Evolutionary conservation across 2,329 filamentous ascomycete species (phyloP), one percentile per base, ranked within the genome.

Genomic region (Aspergillus neoniger): DNA sequence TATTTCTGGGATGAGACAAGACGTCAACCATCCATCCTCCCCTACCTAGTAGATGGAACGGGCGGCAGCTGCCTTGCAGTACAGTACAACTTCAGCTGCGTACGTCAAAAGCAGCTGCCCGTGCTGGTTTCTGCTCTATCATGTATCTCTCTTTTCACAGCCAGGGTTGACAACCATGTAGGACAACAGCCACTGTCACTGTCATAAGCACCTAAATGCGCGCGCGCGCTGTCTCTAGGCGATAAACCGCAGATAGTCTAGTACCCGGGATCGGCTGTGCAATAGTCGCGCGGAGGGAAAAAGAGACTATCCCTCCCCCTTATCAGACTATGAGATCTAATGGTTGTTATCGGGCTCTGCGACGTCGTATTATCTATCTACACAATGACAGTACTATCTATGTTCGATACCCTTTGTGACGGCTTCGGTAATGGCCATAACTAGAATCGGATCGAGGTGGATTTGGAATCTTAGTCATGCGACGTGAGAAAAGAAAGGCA

Each of bases 161-260:
- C 38, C 21, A 43, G 52, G 38, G 36, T 44, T 55, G 23, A 39
- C 53, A 41, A 43, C 39, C 7, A 23, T 21, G 53, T 55, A 55
- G 53, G 53, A 55, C 53, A 55, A 36, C 53, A 47, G 53, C 41
- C 41, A 36, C 32, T 36, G 32, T 36, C 53, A 47, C 43, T 39
- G 53, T 47, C 53, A 55, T 55, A 55, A 55, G 53, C 53, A 55
- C 41, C 53, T 47, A 55, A 44, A 55, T 55, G n/a, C 28, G 25
- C 32, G n/a, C 28, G 25, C 32, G n/a, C 47, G 25, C 32, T 36
- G 32, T 36, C 32, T 44, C 17, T 44, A 12, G 10, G n/a, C 17
- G 50, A 38, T 38, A 38, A 14, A 23, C 30, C 14, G 21, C 50
- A 23, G 50, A 52, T 52, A 52, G 50, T 38, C 14, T 38, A 32